Evolutionary conservation across 306 rosid species (phyloP), one percentile per base, ranked within the genome.

Genomic region (Nissolia schottii): DNA sequence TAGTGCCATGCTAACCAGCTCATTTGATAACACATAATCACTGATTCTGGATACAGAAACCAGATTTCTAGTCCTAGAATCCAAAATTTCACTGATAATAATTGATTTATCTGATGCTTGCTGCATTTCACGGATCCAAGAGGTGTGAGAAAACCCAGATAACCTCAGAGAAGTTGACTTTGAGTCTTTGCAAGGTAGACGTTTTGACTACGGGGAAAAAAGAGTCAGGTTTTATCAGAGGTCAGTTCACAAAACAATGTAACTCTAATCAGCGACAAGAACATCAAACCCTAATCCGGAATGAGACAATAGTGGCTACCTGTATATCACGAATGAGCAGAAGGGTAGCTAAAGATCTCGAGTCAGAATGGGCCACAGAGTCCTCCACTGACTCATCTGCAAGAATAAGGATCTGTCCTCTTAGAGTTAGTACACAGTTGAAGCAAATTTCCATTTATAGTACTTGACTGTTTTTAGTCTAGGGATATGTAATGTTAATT

Each of bases 1-100:
- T 15, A 94, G 84, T 59, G 98, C 97, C 98, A 94, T 94, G 78
- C 98, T 91, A 14, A 94, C 96, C 73, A 94, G 86, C 85, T 91
- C 98, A 76, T 94, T 91, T 41, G 98, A 94, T 72, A 94, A 79
- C 53, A 94, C 98, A 64, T 94, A 91, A 78, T 94, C 98, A 74
- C 98, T 94, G 77, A 91, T 94, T 79, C 96, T 87, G 83, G 98
- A 94, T 35, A 94, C 98, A n/a, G 97, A 89, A 23, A 91, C 98
- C 67, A 94, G 85, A 78, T 94, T 94, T 89, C 98, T 91, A 35
- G 98, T 94, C 85, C 98, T 83, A 64, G 98, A 94, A 81, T 94
- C 98, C 76, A 94, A 85, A 63, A 94, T 94, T 79, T 94, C 98
- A 82, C 98, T 94, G 28, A 94, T 91, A 74, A 94, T 94, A 75